Evolutionary conservation across 129 eudicot genomes (phyloP).

Genomic region (Artemisia annua): DNA sequence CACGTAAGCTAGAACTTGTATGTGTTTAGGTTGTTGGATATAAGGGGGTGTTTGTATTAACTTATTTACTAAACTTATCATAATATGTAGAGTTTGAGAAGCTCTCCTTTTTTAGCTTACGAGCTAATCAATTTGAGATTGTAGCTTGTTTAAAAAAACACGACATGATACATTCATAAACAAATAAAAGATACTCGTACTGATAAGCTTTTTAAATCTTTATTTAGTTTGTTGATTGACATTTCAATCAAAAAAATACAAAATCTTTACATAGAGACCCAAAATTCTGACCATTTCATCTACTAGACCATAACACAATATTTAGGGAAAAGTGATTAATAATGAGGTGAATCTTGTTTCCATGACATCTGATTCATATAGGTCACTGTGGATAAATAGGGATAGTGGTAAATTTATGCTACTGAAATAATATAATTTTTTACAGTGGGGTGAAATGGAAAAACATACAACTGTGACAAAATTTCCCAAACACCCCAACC

Average conservation of each 20-base stretch:
- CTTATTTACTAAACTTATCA: too few relatives aligned
- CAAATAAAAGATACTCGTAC: too few relatives aligned
- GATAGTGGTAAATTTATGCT: slow-evolving; percentile 10
- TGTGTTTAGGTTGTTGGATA: too few relatives aligned
- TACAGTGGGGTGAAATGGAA: slow-evolving; percentile 12
- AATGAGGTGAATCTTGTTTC: slow-evolving; percentile 3
- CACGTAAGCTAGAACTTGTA: too few relatives aligned
- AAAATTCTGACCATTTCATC: neutral
- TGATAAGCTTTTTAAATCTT: too few relatives aligned
- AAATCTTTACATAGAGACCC: neutral
- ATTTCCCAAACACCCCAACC: slow-evolving; percentile 40
- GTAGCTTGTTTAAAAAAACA: too few relatives aligned
- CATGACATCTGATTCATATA: slow-evolving; percentile 24
- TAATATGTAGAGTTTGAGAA: too few relatives aligned
- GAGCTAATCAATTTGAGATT: too few relatives aligned
- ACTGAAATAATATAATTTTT: slow-evolving; percentile 19
- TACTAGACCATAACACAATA: neutral
- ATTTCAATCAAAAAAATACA: neutral
- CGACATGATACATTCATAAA: too few relatives aligned
- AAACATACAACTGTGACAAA: slow-evolving; percentile 42
- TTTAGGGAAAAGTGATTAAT: slow-evolving; percentile 1
- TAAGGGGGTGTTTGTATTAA: too few relatives aligned
- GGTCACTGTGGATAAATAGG: slow-evolving; percentile 15
- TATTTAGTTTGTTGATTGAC: too few relatives aligned
- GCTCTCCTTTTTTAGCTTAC: too few relatives aligned